phyloP scores from a whole-genome alignment of 2,329 filamentous ascomycete genomes.

The Elsinoe australis region DNA sequence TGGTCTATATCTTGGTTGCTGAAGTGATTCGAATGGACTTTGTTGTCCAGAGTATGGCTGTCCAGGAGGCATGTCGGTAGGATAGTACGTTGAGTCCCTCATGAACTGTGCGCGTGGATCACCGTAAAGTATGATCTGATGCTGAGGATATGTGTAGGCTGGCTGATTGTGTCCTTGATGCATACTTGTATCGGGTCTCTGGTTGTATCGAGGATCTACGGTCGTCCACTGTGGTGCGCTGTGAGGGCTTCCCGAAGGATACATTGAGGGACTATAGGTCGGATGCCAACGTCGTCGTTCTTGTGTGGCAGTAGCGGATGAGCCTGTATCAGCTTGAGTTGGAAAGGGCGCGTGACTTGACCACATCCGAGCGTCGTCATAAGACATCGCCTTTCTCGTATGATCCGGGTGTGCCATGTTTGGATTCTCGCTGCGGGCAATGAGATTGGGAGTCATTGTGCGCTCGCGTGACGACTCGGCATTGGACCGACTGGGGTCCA shows the following conservation, averaged over 20 bases:
- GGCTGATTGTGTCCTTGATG: background rate
- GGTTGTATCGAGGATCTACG: background rate
- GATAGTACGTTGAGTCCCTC: background rate
- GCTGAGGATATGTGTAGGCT: background rate
- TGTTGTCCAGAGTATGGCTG: background rate
- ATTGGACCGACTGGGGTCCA: background rate
- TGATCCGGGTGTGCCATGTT: background rate
- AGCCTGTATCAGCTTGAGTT: background rate
- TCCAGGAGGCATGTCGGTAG: background rate
- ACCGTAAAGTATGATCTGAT: slow-evolving; percentile 1
- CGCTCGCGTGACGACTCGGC: background rate
- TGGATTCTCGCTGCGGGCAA: background rate
- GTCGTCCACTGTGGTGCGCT: background rate
- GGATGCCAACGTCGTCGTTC: background rate
- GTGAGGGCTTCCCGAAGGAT: background rate
- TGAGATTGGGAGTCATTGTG: slow-evolving; percentile 9
- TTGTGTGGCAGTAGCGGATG: too few relatives aligned
- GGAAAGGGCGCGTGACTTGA: background rate
- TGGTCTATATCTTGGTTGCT: slow-evolving; percentile 3
- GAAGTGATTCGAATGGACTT: background rate
- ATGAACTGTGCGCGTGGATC: background rate
- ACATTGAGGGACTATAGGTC: background rate
- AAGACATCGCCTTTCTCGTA: background rate
- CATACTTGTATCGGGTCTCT: background rate
- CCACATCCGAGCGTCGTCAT: background rate